phyloP scores from a whole-genome alignment of 306 rosid species.

The Glycine latifolia region DNA sequence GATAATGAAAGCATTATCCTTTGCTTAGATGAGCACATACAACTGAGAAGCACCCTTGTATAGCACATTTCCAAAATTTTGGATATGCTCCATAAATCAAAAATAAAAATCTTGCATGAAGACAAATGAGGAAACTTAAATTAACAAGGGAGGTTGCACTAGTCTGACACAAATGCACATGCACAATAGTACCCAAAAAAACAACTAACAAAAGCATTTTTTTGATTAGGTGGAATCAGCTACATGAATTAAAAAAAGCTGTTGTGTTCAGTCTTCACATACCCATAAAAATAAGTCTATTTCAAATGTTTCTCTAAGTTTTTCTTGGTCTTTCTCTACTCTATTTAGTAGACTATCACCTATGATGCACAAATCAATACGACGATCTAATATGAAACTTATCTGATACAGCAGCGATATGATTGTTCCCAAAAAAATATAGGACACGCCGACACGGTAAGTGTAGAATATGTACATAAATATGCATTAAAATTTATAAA shows the following conservation, averaged over 20 bases:
- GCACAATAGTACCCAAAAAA: not conserved
- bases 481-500: no score
- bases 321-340: not conserved
- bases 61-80: not conserved
- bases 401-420: no score
- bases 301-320: not conserved
- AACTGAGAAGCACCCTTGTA: not conserved
- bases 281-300: not conserved
- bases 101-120: not conserved
- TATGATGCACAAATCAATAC: not conserved
- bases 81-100: slow-evolving; percentile 9
- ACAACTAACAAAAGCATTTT: not conserved
- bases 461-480: no score
- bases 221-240: not conserved
- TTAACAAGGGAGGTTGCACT: not conserved
- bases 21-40: slow-evolving; percentile 11
- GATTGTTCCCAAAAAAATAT: no score
- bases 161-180: not conserved
- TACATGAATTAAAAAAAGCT: no score
- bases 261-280: not conserved
- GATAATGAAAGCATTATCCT: slow-evolving; percentile 30
- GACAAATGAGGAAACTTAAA: not conserved
- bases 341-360: not conserved
- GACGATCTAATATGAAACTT: no score
- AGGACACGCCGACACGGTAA: no score